These are phyloP conservation scores for Cyclanthera cordifolia DNA, from an alignment of 306 rosid genomes.

Conservation along the genomic window DNA sequence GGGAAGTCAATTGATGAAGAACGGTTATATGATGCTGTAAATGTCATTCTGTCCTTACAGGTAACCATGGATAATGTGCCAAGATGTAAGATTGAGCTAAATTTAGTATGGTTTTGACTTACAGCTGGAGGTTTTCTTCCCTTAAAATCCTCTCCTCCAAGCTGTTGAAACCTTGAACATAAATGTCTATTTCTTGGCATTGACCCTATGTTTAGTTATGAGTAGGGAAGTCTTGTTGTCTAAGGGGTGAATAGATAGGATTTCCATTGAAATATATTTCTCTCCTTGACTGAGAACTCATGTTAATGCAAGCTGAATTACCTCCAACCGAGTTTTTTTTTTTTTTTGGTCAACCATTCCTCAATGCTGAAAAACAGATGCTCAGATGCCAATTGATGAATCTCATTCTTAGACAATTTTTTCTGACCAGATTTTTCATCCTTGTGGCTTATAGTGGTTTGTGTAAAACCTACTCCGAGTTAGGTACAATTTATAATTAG, in stretches of 20 bases:
- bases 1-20: conserved; percentile 47
- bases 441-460: background rate
- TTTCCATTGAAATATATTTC: background rate
- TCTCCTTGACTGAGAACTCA: background rate
- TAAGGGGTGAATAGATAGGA: background rate
- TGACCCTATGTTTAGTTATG: background rate
- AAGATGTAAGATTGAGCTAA: background rate
- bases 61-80: conserved; percentile 24
- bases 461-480: no score
- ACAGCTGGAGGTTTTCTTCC: background rate
- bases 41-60: conserved; percentile 72
- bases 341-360: background rate
- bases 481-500: no score
- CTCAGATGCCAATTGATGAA: background rate
- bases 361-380: background rate
- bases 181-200: background rate
- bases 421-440: background rate
- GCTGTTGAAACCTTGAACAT: background rate
- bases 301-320: background rate
- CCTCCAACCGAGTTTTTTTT: background rate
- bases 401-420: background rate
- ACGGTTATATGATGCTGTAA: conserved; percentile 48
- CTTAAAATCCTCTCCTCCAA: background rate
- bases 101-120: background rate
- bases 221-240: background rate